Evolutionary conservation across 2,329 filamentous ascomycete genomes (phyloP).

Genomic region (Nothophaeocryptopus gaeumannii): DNA sequence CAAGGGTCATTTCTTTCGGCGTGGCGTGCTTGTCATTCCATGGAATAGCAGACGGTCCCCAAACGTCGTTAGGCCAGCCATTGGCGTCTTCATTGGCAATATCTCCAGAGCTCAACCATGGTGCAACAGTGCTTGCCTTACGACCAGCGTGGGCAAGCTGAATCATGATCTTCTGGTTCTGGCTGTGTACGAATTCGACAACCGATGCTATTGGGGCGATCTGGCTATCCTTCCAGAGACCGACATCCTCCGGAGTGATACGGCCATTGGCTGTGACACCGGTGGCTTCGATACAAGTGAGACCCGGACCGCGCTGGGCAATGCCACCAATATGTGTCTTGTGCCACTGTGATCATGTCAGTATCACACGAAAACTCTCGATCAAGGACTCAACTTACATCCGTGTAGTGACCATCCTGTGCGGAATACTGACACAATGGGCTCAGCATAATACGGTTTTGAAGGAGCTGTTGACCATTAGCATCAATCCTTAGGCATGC

Average conservation of each 20-base stretch:
- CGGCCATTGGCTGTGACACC: constrained; percentile 71
- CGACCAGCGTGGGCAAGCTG: constrained; percentile 79
- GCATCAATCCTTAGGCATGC: not conserved
- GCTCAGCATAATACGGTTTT: constrained; percentile 57
- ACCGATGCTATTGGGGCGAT: constrained; percentile 68
- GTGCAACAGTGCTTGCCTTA: constrained; percentile 58
- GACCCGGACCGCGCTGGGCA: constrained; percentile 68
- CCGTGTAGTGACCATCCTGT: constrained; percentile 70
- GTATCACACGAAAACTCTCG: not conserved
- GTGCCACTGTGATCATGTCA: constrained; percentile 56
- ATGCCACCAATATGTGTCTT: constrained; percentile 71
- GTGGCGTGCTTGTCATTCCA: constrained; percentile 60
- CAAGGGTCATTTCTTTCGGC: constrained; percentile 65
- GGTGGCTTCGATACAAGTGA: constrained; percentile 76
- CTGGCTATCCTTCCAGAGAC: constrained; percentile 82
- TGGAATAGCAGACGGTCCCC: constrained; percentile 58
- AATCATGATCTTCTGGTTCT: constrained; percentile 72
- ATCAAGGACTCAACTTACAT: constrained; percentile 12
- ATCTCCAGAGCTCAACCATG: constrained; percentile 59
- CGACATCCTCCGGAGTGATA: constrained; percentile 76
- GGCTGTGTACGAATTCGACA: constrained; percentile 75
- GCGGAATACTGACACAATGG: constrained; percentile 67
- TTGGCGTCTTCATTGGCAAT: constrained; percentile 52
- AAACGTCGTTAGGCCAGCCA: constrained; percentile 54
- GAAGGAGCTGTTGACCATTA: constrained; percentile 14